Conservation (phyloP, 1,284 basidiomycete genomes). For the Rhodotorula sp. region DNA sequence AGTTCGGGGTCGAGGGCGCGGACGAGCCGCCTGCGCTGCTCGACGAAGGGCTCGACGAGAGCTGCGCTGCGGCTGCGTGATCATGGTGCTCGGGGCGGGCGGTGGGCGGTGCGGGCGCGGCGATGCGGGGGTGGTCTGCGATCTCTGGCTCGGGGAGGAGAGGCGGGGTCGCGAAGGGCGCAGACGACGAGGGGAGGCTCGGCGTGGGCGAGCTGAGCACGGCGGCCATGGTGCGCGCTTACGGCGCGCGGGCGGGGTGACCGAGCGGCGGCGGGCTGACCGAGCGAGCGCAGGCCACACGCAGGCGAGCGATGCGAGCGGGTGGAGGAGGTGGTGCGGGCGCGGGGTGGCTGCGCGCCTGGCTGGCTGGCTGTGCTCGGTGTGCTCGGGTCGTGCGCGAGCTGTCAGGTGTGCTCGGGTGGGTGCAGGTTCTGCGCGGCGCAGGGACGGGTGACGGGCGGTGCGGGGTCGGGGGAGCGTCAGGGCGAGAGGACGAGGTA, state of each 20-base stretch:
- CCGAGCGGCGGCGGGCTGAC: neutral
- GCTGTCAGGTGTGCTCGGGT: too few species aligned
- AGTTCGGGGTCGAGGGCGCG: slow-evolving; percentile 1
- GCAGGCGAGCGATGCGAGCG: too few species aligned
- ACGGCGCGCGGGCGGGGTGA: neutral
- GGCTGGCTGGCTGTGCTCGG: too few species aligned
- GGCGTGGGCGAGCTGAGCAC: slow-evolving; percentile 29
- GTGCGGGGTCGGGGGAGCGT: too few species aligned
- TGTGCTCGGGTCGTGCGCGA: too few species aligned
- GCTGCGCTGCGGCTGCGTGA: neutral
- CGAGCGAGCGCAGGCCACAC: neutral
- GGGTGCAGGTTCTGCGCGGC: too few species aligned
- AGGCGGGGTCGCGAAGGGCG: slow-evolving; percentile 23
- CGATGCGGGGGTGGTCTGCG: neutral
- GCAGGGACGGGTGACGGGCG: too few species aligned
- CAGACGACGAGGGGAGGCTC: slow-evolving; percentile 2
- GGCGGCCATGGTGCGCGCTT: slow-evolving; percentile 5
- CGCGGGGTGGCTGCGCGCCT: too few species aligned
- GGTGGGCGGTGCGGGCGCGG: neutral
- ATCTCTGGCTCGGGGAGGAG: slow-evolving; percentile 22
- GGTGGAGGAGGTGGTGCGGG: too few species aligned
- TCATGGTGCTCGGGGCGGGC: neutral
- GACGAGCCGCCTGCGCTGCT: neutral
- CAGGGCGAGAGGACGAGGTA: too few species aligned
- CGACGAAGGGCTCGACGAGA: neutral